Evolutionary conservation across 2,329 filamentous ascomycete species (phyloP).

Genomic region (Epichloe elymi): DNA sequence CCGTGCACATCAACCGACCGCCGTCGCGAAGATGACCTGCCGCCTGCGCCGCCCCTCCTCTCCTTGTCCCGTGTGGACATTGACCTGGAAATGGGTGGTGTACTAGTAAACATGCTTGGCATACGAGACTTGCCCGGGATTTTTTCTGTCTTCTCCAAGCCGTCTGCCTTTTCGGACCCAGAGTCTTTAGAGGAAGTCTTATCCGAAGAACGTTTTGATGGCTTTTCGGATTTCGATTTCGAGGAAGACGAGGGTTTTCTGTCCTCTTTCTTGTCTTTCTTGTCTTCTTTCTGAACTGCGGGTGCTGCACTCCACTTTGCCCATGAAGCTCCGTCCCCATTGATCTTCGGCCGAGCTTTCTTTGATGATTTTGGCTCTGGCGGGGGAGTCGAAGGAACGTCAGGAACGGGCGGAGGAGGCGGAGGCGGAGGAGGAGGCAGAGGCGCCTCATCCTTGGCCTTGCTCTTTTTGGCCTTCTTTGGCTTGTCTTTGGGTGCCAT

Average conservation of each 20-base stretch:
- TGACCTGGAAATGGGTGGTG: constrained; percentile 53
- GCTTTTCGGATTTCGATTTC: constrained; percentile 54
- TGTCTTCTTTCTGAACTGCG: constrained; percentile 27
- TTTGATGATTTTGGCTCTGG: constrained; percentile 47
- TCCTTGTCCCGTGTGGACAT: constrained; percentile 56
- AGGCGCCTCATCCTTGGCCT: constrained; percentile 10
- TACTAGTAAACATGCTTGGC: constrained; percentile 49
- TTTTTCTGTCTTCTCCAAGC: constrained; percentile 28
- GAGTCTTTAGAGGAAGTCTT: constrained; percentile 55
- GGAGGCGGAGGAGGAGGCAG: constrained; percentile 25
- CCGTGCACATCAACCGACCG: constrained; percentile 54
- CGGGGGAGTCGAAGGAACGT: constrained; percentile 35
- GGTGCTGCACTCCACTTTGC: constrained; percentile 55
- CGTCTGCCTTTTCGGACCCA: constrained; percentile 56
- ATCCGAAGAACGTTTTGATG: constrained; percentile 38
- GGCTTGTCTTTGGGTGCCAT: constrained; percentile 29
- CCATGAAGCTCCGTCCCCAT: constrained; percentile 61
- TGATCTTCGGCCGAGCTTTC: constrained; percentile 67
- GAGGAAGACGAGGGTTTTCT: constrained; percentile 29
- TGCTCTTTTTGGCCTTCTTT: constrained; percentile 24
- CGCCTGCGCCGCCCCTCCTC: constrained; percentile 30
- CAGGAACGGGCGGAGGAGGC: constrained; percentile 28
- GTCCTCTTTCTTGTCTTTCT: constrained; percentile 32
- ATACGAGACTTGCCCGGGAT: constrained; percentile 40
- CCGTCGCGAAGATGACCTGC: constrained; percentile 53